Evolutionary conservation across 345 rosid genomes (phyloP).

Genomic region (Eucalyptus regnans): DNA sequence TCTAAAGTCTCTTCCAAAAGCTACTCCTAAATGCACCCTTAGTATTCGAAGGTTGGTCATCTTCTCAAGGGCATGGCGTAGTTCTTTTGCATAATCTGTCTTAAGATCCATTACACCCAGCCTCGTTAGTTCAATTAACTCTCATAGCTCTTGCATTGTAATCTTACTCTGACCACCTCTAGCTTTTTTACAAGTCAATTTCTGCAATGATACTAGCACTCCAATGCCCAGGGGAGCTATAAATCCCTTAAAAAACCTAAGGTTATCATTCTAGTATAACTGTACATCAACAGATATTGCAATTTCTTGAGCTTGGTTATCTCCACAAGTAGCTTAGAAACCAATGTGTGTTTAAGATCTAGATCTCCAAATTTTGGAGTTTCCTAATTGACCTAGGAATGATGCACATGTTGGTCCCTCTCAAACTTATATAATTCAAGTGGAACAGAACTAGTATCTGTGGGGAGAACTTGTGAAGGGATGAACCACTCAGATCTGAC

Average conservation of each 20-base stretch:
- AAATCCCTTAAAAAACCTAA: background rate
- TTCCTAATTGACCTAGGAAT: too few species aligned
- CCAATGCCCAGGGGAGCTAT: background rate
- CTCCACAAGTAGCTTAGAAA: background rate
- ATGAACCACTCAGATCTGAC: too few species aligned
- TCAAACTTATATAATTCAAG: too few species aligned
- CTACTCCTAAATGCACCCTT: too few species aligned
- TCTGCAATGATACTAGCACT: background rate
- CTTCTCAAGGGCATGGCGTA: background rate
- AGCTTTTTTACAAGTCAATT: background rate
- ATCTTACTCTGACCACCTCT: background rate
- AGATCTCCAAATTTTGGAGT: background rate
- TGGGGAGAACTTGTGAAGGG: too few species aligned
- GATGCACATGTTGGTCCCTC: too few species aligned
- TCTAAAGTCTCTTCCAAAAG: too few species aligned
- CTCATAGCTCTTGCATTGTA: background rate
- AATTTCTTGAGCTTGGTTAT: background rate
- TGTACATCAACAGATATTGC: fast-evolving
- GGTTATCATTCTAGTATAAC: too few species aligned
- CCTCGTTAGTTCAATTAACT: background rate
- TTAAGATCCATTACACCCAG: background rate
- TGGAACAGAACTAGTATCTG: too few species aligned
- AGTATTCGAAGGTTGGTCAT: background rate
- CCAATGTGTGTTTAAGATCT: background rate
- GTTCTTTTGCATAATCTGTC: background rate